These are phyloP conservation scores for Aureobasidium melanogenum DNA, from an alignment of 2,329 filamentous ascomycete genomes.

Conservation along the genomic window DNA sequence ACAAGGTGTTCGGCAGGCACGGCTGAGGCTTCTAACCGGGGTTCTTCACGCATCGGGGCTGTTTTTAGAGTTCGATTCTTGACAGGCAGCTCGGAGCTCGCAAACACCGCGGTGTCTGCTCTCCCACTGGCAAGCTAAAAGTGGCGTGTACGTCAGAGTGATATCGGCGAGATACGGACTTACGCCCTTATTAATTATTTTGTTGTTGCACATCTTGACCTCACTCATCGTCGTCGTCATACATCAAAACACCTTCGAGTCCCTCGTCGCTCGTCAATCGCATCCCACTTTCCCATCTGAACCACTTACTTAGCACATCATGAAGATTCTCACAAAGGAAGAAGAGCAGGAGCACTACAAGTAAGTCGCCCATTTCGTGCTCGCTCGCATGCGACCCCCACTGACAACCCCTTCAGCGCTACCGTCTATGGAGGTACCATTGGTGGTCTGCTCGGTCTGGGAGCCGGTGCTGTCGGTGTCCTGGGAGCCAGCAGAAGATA, in stretches of 20 bases:
- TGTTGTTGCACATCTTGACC: not conserved
- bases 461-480: constrained; percentile 59
- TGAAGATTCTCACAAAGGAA: constrained; percentile 95
- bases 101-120: constrained; percentile 5
- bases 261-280: not conserved
- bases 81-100: not conserved
- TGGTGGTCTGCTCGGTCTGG: constrained; percentile 62
- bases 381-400: not conserved
- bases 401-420: constrained; percentile 35
- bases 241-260: not conserved
- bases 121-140: not conserved
- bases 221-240: constrained; percentile 6
- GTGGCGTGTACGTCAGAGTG: constrained; percentile 3
- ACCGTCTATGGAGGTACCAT: constrained; percentile 72
- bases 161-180: constrained; percentile 5
- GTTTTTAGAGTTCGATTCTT: not conserved
- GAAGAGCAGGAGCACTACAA: constrained; percentile 81
- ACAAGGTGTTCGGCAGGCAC: not conserved
- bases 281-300: not conserved
- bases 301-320: constrained; percentile 34
- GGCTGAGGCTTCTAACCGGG: not conserved
- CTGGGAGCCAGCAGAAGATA: constrained; percentile 61
- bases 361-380: constrained; percentile 30
- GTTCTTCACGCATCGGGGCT: not conserved
- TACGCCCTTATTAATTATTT: constrained; percentile 1